A percentile compares a stretch with the other conserved stretches of the same genome.
These are phyloP conservation scores for Lachancea sp. DNA, from an alignment of 805 yeast species.

Conservation along the genomic window DNA sequence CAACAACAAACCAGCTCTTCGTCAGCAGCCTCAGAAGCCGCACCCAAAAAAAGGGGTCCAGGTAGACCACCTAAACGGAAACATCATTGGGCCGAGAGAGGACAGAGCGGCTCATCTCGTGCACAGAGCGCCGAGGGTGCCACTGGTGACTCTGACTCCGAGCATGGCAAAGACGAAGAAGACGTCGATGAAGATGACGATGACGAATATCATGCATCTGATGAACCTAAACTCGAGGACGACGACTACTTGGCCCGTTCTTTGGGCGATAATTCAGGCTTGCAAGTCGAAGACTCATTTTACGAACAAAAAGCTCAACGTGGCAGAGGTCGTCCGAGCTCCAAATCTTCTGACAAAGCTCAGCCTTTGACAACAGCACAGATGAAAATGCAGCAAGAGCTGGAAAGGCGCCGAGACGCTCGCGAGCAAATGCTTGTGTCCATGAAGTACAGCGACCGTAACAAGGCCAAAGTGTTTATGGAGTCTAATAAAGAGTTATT, in stretches of 20 bases:
- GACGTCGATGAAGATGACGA: constrained; percentile 9
- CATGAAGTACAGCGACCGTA: constrained; percentile 32
- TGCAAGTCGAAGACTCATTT: constrained; percentile 1
- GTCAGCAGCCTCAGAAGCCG: constrained; percentile 2
- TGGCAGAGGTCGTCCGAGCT: constrained; percentile 6
- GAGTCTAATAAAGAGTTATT: constrained; percentile 29
- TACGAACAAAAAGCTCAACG: constrained; percentile 1
- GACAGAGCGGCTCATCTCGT: constrained; percentile 2
- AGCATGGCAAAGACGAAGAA: neutral
- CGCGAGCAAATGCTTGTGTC: constrained; percentile 32
- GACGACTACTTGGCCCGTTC: constrained; percentile 2
- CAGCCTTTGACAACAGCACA: constrained; percentile 3
- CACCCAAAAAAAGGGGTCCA: constrained; percentile 23
- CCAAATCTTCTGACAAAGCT: constrained; percentile 7
- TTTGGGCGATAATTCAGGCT: constrained; percentile 1
- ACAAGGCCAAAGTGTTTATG: constrained; percentile 30
- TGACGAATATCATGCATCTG: constrained; percentile 2
- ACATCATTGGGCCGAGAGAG: constrained; percentile 9
- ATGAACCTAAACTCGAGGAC: constrained; percentile 3
- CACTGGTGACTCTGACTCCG: neutral
- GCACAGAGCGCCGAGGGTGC: neutral
- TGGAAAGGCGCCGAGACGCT: constrained; percentile 29
- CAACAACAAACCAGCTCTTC: constrained; percentile 1
- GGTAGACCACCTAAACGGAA: constrained; percentile 32
- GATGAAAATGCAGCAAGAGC: constrained; percentile 22